These are phyloP conservation scores for Haematococcus sp. DNA, from an alignment of 139 green algal genomes.

Conservation along the genomic window DNA sequence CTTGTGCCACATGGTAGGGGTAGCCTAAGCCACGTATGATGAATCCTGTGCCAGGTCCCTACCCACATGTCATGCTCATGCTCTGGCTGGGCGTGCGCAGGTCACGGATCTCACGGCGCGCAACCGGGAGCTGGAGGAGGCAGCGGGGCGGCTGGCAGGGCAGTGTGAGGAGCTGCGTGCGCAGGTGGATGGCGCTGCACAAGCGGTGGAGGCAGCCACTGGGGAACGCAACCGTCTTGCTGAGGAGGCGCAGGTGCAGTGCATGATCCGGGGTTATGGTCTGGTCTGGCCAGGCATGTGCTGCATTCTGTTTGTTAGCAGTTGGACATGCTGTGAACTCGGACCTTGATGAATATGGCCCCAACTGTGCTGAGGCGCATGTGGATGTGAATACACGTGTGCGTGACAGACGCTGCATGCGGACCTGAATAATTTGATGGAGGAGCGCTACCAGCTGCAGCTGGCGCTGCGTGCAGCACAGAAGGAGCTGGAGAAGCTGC, in stretches of 20 bases:
- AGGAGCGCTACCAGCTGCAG: conserved; percentile 31
- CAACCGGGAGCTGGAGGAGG: conserved; percentile 15
- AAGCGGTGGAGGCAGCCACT: not conserved
- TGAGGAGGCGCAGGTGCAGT: not conserved
- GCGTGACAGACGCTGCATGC: conserved; percentile 3
- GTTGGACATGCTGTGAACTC: too few relatives aligned
- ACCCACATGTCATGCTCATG: too few relatives aligned
- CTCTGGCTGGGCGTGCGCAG: not conserved
- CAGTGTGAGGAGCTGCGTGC: conserved; percentile 13
- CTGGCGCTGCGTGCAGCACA: conserved; percentile 31
- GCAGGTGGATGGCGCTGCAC: conserved; percentile 10
- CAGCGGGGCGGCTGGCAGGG: conserved; percentile 2
- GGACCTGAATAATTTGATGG: conserved; percentile 31
- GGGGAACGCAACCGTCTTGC: not conserved
- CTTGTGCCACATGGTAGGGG: too few relatives aligned
- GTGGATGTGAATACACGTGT: too few relatives aligned
- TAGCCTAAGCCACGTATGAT: too few relatives aligned
- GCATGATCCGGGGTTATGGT: too few relatives aligned
- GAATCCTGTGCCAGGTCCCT: too few relatives aligned
- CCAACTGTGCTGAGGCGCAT: too few relatives aligned
- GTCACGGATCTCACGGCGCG: not conserved
- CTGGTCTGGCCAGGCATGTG: too few relatives aligned
- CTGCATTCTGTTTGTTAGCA: too few relatives aligned
- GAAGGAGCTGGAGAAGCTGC: conserved; percentile 19
- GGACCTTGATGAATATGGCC: too few relatives aligned